These are phyloP conservation scores for Chenopodium suecicum DNA, from an alignment of 148 eudicot genomes.

Conservation along the genomic window DNA sequence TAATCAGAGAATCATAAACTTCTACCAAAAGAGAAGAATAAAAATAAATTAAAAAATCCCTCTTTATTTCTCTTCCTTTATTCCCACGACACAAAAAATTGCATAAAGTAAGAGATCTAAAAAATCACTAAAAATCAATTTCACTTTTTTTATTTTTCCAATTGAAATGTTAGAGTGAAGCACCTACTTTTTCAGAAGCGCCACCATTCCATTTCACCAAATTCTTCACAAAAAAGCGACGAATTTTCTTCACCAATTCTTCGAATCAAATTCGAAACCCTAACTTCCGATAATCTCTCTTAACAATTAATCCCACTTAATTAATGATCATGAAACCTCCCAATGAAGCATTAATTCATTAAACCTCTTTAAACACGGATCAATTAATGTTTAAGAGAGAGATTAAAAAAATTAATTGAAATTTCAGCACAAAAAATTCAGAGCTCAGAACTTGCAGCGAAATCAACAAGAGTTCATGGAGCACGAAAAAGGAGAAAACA, in stretches of 20 bases:
- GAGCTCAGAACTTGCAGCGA: background rate
- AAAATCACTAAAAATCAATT: background rate
- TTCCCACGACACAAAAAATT: conserved; percentile 28
- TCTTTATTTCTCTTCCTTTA: conserved; percentile 10
- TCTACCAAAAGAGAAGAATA: conserved; percentile 20
- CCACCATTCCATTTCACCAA: conserved; percentile 8
- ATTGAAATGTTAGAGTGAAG: conserved; percentile 7
- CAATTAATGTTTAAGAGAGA: background rate
- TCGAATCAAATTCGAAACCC: conserved; percentile 18
- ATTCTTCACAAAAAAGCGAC: background rate
- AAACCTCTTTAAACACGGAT: conserved; percentile 8
- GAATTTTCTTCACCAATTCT: no score
- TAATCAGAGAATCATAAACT: background rate
- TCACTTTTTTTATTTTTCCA: background rate
- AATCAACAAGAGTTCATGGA: background rate
- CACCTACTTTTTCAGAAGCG: conserved; percentile 19
- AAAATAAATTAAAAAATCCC: conserved; percentile 22
- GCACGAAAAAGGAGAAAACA: conserved; percentile 3
- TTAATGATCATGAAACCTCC: conserved; percentile 12
- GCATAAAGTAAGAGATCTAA: conserved; percentile 25
- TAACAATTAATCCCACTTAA: background rate
- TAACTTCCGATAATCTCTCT: conserved; percentile 14
- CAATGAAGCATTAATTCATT: conserved; percentile 1
- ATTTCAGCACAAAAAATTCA: background rate
- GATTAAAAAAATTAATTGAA: background rate